Base-by-base conservation (phyloP, 2,329 filamentous ascomycete species). In the Aspergillus brasiliensis region DNA sequence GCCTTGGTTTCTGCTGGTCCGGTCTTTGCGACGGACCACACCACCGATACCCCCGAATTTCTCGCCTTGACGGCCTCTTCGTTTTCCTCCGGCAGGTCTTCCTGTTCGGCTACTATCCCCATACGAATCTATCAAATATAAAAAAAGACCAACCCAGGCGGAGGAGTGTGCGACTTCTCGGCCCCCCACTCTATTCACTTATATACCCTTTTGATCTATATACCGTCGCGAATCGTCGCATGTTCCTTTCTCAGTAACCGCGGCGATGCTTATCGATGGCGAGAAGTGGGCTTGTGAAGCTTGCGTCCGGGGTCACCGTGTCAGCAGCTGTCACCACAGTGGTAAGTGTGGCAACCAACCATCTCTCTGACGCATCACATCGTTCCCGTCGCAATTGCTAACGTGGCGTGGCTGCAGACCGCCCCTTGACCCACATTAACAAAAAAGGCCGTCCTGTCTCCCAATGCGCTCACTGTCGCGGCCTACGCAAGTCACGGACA, bases 271-370 rank as follows among this genome's bases (percentile, higher is more conserved):
- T 77, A 91, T 93, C 78, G 88, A 97, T 84, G 94, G 94, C 79
- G 92, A 97, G 83, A 98, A 98, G 84, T 98, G 87, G 83, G 94
- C 94, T 80, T 98, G 94, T 84, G 91, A 96, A 82, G 93, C 93
- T 81, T 99, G 95, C 82, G 92, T 99, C 77, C 91, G 95, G 80
- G 95, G 95, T 75, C 95, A 99, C 83, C 91, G 95, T 76, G 95
- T 99, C 76, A 98, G 93, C 89, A 97, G 95, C 77, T 99, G 95
- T 84, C 92, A 94, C 78, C 95, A 99, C 80, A 86, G 87, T 77
- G 92, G 93, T 97, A 87, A 83, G 91, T 85, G 64, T 69, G 44
- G 72, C 59, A 42, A 27, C 37, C 15, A 34, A n/a, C n/a, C n/a
- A n/a, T n/a, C n/a, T 34, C 11, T 34, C 31, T 34, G 31, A 34